Base-by-base conservation (phyloP, 768 basidiomycete genomes). In the Rubroboletus pulcherrimus region DNA sequence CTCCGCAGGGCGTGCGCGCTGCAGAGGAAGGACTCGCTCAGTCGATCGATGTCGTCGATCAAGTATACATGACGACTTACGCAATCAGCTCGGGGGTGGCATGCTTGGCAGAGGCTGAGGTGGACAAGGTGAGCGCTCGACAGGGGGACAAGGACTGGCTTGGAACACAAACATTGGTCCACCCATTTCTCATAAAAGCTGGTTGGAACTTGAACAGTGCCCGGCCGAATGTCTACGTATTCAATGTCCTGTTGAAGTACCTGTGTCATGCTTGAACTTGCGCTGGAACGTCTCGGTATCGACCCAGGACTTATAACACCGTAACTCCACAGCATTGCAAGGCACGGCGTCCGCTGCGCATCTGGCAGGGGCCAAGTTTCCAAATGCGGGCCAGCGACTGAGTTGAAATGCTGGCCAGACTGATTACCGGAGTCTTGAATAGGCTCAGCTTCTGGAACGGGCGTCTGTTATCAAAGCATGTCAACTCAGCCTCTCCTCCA, bases 401-500 rank as follows among this genome's bases (percentile, higher is more conserved):
- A 43, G 31, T 49, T 66, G 46, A 60, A 61, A 64, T 26, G 5
- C 0, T 5, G 5, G 26, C 26, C 5, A 5, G 26, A 26, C 26
- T 26, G 26, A 26, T 26, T 26, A 26, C 26, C 26, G 26, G 26
- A 26, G 5, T 5, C 21, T 21, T 21, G 21, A 21, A 21, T 21
- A 21, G 26, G 26, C 26, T 26, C 26, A 26, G 26, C 26, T 26
- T 26, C 5, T 24, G 9, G 34, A 37, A 7, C 14, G 9, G 26
- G 12, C 19, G 17, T 6, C 21, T 14, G 11, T 15, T 39, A 55
- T 45, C 51, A 38, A 21, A 10, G 14, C 49, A 99, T 98, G 97
- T 98, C 97, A 17, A 97, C 93, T 43, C 97, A 98, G 71, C 97
- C 97, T 29, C 83, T 98, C 49, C 87, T 99, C 24, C 96, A 98